Base-by-base conservation (phyloP, 208 protist genomes). In the Kentomonas sorsogonicus region DNA sequence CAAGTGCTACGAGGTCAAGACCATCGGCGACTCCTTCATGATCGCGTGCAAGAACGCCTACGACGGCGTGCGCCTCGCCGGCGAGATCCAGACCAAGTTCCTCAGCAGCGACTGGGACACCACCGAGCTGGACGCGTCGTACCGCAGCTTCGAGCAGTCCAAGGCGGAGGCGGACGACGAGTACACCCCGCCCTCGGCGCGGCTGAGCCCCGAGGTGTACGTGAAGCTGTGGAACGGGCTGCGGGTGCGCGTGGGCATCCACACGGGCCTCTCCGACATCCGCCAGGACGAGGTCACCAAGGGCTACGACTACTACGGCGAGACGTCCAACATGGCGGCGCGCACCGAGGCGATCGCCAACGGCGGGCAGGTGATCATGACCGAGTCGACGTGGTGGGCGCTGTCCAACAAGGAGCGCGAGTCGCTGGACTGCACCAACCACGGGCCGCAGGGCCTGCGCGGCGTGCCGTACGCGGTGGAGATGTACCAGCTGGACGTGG, bases 1-100 rank as follows among this genome's bases (percentile, higher is more conserved):
- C 72, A 60, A 63, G 54, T 82, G 78, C 65, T 92, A 92, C 66
- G 82, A 89, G 69, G 85, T 92, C 63, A 92, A 92, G 74, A 92
- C 79, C 58, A 73, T 89, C 27, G 85, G 85, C 25, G 85, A 92
- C 74, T 74, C 85, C 45, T 89, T 92, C 72, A 89, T 92, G 80
- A 84, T 89, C 33, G 75, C 82, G 34, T 81, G 74, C 77, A 79
- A 74, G 59, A 62, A 56, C 58, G 55, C 74, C 25, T 55, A 31
- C 27, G 66, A 47, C 23, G 77, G 69, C 10, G 70, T 85, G 44
- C 36, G 63, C 36, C 77, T 83, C 23, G 73, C 68, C 25, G 45
- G 57, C 0, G 84, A 79, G 9, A 51, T 89, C 20, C 80, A 91
- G 69, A 62, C 38, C 34, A 64, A 45, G 58, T 73, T 91, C 52